Evolutionary conservation across 257 asterid species (phyloP).

Genomic region (Salvia rosmarinus): DNA sequence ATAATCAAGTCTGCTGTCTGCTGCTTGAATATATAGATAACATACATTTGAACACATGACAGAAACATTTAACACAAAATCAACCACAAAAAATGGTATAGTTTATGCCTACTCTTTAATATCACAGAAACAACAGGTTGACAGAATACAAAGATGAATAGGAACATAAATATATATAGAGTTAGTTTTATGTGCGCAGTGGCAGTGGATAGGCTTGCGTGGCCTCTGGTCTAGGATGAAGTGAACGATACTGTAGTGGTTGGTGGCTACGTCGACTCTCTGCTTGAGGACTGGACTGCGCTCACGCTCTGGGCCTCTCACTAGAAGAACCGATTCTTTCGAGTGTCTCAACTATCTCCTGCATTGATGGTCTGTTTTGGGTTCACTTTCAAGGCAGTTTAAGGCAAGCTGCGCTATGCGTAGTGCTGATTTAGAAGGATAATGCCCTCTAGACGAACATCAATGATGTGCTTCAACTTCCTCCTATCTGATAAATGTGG

Average conservation of each 20-base stretch:
- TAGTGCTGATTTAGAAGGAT: conserved; percentile 46
- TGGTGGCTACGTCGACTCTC: conserved; percentile 30
- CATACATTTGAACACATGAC: background rate
- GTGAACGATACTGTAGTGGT: conserved; percentile 45
- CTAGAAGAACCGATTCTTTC: conserved; percentile 41
- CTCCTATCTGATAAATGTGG: conserved; percentile 54
- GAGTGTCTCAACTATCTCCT: conserved; percentile 48
- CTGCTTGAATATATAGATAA: background rate
- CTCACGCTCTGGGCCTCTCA: conserved; percentile 45
- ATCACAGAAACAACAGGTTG: conserved; percentile 23
- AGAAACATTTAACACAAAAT: conserved; percentile 6
- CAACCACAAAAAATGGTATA: conserved; percentile 33
- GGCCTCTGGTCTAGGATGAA: conserved; percentile 44
- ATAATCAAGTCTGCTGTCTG: background rate
- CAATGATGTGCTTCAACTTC: conserved; percentile 56
- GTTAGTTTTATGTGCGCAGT: conserved; percentile 36
- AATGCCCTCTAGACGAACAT: conserved; percentile 46
- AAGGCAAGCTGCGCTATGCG: conserved; percentile 52
- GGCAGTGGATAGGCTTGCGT: conserved; percentile 66
- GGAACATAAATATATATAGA: background rate
- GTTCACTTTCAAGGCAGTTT: conserved; percentile 54
- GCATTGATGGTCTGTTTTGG: conserved; percentile 59
- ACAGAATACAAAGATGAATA: background rate
- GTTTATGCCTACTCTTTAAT: conserved; percentile 22
- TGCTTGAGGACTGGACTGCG: conserved; percentile 30